phyloP scores from a whole-genome alignment of 306 rosid genomes.

The Hippophae tibetana region DNA sequence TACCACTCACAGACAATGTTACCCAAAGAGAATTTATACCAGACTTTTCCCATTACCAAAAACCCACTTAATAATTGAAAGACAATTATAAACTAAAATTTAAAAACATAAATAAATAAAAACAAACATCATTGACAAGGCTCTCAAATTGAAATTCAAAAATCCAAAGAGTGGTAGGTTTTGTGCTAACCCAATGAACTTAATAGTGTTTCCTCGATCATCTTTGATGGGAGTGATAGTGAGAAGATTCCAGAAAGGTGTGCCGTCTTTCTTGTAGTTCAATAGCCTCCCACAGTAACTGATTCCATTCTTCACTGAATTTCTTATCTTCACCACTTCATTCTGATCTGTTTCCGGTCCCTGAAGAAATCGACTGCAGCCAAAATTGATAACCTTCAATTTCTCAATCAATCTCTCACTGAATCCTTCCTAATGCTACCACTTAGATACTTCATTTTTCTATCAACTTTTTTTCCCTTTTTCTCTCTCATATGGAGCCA shows the following conservation, averaged over 20 bases:
- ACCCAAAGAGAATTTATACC: background rate
- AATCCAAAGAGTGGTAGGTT: background rate
- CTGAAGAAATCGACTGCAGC: slow-evolving; percentile 93
- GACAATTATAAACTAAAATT: too few species aligned
- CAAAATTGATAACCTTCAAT: background rate
- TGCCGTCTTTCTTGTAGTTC: slow-evolving; percentile 90
- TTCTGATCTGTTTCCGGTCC: slow-evolving; percentile 75
- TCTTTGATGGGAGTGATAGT: slow-evolving; percentile 81
- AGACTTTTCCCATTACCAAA: background rate
- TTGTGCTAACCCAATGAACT: slow-evolving; percentile 66
- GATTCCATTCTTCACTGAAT: slow-evolving; percentile 54
- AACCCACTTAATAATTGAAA: too few species aligned
- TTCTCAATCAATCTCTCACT: too few species aligned
- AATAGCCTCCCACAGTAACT: slow-evolving; percentile 80
- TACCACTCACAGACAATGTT: background rate
- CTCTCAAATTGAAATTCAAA: slow-evolving; percentile 4
- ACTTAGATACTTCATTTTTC: too few species aligned
- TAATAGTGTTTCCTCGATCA: slow-evolving; percentile 56
- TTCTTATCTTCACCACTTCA: slow-evolving; percentile 68
- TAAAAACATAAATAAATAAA: too few species aligned
- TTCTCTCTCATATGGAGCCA: too few species aligned
- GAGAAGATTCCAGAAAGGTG: slow-evolving; percentile 95
- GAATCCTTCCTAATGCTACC: too few species aligned
- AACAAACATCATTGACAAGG: background rate
- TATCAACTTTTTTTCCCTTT: too few species aligned